phyloP scores from a whole-genome alignment of 164 flowering plant species.

The Akebia trifoliata region DNA sequence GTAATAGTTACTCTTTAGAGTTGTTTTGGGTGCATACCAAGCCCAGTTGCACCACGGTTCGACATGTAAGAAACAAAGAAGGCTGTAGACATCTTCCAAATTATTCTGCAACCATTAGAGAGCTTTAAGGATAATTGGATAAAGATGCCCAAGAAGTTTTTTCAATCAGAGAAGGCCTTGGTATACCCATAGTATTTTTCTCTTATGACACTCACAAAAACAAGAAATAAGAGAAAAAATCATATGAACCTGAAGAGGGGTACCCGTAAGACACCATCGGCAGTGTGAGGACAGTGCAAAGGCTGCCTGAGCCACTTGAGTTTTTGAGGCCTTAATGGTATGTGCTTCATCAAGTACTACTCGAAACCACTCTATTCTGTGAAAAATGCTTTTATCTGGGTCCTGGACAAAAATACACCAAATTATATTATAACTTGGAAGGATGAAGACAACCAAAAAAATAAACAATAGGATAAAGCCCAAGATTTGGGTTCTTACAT shows the following conservation, averaged over 20 bases:
- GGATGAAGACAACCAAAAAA: not conserved
- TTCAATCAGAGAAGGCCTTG: too few relatives aligned
- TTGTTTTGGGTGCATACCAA: slow-evolving; percentile 38
- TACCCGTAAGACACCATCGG: slow-evolving; percentile 89
- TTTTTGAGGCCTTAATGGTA: slow-evolving; percentile 58
- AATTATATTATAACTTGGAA: slow-evolving; percentile 8
- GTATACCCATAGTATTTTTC: not conserved
- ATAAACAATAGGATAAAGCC: not conserved
- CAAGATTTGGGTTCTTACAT: slow-evolving; percentile 26
- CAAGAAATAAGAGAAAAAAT: not conserved
- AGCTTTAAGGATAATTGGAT: too few relatives aligned
- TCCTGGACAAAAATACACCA: slow-evolving; percentile 30
- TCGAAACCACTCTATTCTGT: slow-evolving; percentile 63
- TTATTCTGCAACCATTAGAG: slow-evolving; percentile 56
- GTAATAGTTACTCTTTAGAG: too few relatives aligned
- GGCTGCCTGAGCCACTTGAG: slow-evolving; percentile 63
- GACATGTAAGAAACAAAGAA: slow-evolving; percentile 69
- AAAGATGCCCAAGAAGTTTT: too few relatives aligned
- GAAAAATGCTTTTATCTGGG: slow-evolving; percentile 44
- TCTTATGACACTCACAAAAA: not conserved
- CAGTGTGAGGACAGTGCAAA: slow-evolving; percentile 52
- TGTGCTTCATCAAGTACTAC: slow-evolving; percentile 90
- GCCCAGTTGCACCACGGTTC: slow-evolving; percentile 94
- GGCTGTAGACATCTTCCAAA: slow-evolving; percentile 77
- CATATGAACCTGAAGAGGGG: slow-evolving; percentile 69